These are phyloP conservation scores for Populus tremula DNA, from an alignment of 345 rosid genomes.

Conservation along the genomic window DNA sequence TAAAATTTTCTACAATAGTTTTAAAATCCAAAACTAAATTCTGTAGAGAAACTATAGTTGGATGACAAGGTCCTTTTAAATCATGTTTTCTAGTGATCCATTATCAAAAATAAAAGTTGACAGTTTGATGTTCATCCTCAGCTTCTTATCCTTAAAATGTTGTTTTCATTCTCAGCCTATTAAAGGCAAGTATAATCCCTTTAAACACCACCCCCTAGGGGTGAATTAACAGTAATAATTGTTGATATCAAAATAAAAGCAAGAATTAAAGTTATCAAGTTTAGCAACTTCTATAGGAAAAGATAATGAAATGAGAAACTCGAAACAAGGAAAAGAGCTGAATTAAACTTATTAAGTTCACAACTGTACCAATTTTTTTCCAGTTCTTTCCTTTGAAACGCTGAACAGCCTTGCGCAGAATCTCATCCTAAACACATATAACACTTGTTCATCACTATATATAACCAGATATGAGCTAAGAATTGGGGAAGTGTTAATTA, in stretches of 20 bases:
- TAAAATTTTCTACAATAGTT: not conserved
- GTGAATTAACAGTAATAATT: not conserved
- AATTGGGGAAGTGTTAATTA: not conserved
- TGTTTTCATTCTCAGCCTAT: not conserved
- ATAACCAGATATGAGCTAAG: not conserved
- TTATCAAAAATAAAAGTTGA: not conserved
- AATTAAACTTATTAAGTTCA: constrained; percentile 1
- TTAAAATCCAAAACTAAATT: not conserved
- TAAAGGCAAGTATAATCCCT: not conserved
- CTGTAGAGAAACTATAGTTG: not conserved
- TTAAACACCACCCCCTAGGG: not conserved
- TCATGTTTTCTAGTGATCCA: not conserved
- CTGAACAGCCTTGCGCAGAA: constrained; percentile 84
- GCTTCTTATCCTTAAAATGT: not conserved
- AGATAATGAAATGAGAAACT: not conserved
- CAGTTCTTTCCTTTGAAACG: constrained; percentile 97
- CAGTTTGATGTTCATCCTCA: not conserved
- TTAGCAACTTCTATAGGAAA: not conserved
- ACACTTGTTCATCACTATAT: not conserved
- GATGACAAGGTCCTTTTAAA: not conserved
- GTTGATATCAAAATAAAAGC: not conserved
- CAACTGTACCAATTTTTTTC: constrained; percentile 83
- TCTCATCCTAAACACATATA: constrained; percentile 69
- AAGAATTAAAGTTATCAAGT: not conserved
- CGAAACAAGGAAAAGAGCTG: not conserved